Evolutionary conservation across 495 filamentous ascomycete genomes (phyloP), one percentile per base, ranked within the genome.

Genomic region (Entonaema liquescens): DNA sequence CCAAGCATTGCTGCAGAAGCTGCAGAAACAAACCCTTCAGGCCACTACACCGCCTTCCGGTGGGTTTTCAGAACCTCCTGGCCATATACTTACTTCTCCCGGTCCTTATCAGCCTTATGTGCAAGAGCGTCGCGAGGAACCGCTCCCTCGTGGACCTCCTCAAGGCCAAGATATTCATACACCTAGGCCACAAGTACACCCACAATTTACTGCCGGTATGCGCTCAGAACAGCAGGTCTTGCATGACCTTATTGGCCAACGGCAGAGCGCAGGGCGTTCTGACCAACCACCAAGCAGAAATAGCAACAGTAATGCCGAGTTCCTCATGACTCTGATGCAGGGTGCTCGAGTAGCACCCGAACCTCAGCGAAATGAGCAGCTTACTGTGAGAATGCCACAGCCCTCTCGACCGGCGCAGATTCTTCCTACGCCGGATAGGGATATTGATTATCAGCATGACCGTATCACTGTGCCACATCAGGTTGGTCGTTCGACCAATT

Each of bases 1-100:
- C 77, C 90, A 95, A 65, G 88, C 90, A 50, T 90, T 99, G 42
- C 80, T 99, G 33, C 87, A 92, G 66, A 96, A 98, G 86, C 87
- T 99, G 38, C 82, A 87, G 56, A 75, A 76, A 69, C 80, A 74
- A 67, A 80, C 42, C 0, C 66, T 66, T 28, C 68, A 76, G 42
- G 65, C 62, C 13, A 70, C 65, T 50, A 75, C 71, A 12, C 74
- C 60, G 29, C 73, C 69, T 57, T 60, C 62, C 28, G 72, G 38
- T 33, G 72, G 35, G 12, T 79, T 77, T 29, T 65, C 77, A 7
- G 79, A 81, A 21, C 72, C 76, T 8, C 77, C 78, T 1, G 70
- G 70, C 29, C 76, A 74, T 60, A 68, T 71, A 0, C 69, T 82
- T 19, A 65, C 77, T 6, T 84, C 82, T 4, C 82, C 80, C 1